phyloP scores from a whole-genome alignment of 2,329 filamentous ascomycete species.

The Leptographium lundbergii region DNA sequence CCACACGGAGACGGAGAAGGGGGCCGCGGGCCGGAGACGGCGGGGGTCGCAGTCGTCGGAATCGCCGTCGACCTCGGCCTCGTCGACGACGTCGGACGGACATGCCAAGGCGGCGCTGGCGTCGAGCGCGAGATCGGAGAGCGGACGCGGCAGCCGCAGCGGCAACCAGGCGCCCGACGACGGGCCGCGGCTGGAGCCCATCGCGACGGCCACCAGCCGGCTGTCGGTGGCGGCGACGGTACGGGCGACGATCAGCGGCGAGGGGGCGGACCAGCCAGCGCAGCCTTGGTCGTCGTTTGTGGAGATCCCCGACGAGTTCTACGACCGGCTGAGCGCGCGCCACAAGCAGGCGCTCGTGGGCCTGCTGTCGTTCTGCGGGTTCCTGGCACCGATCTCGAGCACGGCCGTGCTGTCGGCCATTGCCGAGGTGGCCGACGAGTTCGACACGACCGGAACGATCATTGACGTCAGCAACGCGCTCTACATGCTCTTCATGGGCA shows the following conservation, averaged over 20 bases:
- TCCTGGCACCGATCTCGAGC: slow-evolving; percentile 58
- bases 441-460: slow-evolving; percentile 44
- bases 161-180: neutral
- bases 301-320: slow-evolving; percentile 41
- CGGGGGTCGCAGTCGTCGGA: neutral
- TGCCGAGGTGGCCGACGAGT: slow-evolving; percentile 51
- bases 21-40: neutral
- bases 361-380: slow-evolving; percentile 61
- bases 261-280: slow-evolving; percentile 12
- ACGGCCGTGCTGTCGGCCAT: slow-evolving; percentile 53
- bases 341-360: slow-evolving; percentile 56
- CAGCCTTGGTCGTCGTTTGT: slow-evolving; percentile 18
- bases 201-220: slow-evolving; percentile 1
- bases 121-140: neutral
- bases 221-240: slow-evolving; percentile 8
- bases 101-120: neutral
- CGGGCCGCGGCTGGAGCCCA: neutral
- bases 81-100: neutral
- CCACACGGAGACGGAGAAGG: too few relatives aligned
- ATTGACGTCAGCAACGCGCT: slow-evolving; percentile 58
- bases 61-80: neutral
- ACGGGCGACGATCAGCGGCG: slow-evolving; percentile 15
- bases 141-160: neutral
- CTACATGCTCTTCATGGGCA: slow-evolving; percentile 59
- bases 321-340: slow-evolving; percentile 46